Evolutionary conservation across 2,329 filamentous ascomycete genomes (phyloP), one percentile per base, ranked within the genome.

Genomic region (Colletotrichum sp.): DNA sequence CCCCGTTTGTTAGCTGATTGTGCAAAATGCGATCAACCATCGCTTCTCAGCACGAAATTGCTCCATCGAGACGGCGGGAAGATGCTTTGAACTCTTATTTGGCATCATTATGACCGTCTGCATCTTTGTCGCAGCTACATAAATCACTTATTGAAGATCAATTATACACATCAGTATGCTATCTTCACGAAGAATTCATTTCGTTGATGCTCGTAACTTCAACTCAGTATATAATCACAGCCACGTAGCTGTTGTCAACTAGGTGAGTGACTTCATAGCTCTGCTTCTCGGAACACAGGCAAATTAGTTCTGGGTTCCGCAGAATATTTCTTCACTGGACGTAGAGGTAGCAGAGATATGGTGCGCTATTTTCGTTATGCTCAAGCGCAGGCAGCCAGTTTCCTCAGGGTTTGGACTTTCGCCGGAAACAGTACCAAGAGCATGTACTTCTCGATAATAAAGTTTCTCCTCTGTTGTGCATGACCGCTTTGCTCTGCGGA

Each of bases 191-290:
- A 48, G 9, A n/a, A 1, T 48, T 48, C 3, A 4, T n/a, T 1
- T 52, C 39, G 19, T 1, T n/a, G 19, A 48, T 48, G 19, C 39
- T 1, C 39, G 5, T 6, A 0, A 0, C n/a, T 48, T 7, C 39
- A 48, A 48, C 39, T 4, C 5, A 48, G 39, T 4, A 0, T 44
- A 4, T 44, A 4, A n/a, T 0, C 2, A n/a, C 39, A 44, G 19
- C 3, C 3, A 44, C 39, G 0, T n/a, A 2, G 3, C 5, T 19
- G 1, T n/a, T 12, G 1, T 3, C 39, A n/a, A 44, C 19, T 44
- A 2, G 9, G 19, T 6, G 19, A 4, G 1, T 44, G 1, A 44
- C 19, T n/a, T 48, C 19, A 48, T 48, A 2, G 1, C 9, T 44
- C 9, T 44, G 39, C 39, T 44, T 44, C 39, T 44, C 19, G 1